Percentiles rank a stretch among this genome's conserved stretches.
Conservation (phyloP, 225 moss, liverwort and hornwort species). For the Physcomitrium patens region DNA sequence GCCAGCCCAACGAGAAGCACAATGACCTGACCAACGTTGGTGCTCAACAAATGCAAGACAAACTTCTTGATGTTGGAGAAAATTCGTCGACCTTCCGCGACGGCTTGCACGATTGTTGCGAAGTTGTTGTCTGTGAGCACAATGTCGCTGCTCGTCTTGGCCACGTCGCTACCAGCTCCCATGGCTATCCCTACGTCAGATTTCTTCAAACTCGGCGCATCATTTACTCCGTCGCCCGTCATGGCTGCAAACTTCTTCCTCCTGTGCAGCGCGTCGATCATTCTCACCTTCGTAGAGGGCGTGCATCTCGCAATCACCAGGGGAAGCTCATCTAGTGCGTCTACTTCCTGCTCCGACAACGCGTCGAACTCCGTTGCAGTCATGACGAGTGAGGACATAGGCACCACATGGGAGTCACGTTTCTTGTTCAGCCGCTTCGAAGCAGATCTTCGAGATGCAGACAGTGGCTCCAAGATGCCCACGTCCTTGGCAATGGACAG, state of each 20-base stretch:
- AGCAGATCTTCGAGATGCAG: too few species aligned
- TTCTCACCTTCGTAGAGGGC: conserved; percentile 48
- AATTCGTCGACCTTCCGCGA: conserved; percentile 52
- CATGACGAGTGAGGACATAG: conserved; percentile 37
- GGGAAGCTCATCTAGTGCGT: conserved; percentile 39
- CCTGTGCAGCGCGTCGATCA: conserved; percentile 51
- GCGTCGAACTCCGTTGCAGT: conserved; percentile 44
- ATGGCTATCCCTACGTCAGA: conserved; percentile 64
- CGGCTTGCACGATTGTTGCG: conserved; percentile 55
- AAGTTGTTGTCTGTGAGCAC: conserved; percentile 64
- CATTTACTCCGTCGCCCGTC: conserved; percentile 67
- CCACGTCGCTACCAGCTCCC: conserved; percentile 61
- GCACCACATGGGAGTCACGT: conserved; percentile 11
- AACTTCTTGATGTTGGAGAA: conserved; percentile 51
- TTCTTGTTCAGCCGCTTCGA: too few species aligned
- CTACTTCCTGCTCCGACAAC: conserved; percentile 38
- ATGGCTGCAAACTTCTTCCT: conserved; percentile 54
- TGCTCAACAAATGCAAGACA: conserved; percentile 48
- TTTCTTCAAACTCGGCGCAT: conserved; percentile 63
- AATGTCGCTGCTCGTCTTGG: conserved; percentile 53
- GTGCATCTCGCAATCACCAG: conserved; percentile 47
- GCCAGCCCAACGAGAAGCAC: conserved; percentile 40
- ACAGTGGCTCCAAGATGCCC: conserved; percentile 36
- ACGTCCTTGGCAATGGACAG: conserved; percentile 46
- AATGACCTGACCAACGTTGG: conserved; percentile 41